These are phyloP conservation scores for Psilocybe cubensis DNA, from an alignment of 768 basidiomycete genomes.

Conservation along the genomic window DNA sequence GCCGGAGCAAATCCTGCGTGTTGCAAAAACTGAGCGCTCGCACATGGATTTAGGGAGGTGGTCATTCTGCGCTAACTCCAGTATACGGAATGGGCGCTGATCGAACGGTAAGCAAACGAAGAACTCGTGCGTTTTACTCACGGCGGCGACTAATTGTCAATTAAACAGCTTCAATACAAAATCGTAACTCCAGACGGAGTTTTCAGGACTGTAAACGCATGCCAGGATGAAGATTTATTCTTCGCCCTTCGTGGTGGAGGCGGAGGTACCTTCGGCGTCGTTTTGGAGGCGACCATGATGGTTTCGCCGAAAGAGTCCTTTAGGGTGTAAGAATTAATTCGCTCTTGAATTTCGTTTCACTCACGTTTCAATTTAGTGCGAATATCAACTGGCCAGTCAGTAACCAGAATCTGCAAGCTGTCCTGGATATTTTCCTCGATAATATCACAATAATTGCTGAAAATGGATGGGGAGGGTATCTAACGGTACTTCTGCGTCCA, in stretches of 20 bases:
- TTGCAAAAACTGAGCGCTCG: too few species aligned
- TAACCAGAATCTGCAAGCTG: slow-evolving; percentile 30
- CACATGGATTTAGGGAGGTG: slow-evolving; percentile 38
- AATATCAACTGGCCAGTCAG: slow-evolving; percentile 34
- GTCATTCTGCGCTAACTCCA: slow-evolving; percentile 47
- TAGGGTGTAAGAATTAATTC: slow-evolving; percentile 13
- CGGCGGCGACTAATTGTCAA: neutral
- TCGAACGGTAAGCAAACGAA: slow-evolving; percentile 37
- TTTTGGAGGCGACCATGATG: slow-evolving; percentile 38
- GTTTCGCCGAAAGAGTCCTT: slow-evolving; percentile 36
- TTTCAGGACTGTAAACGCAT: slow-evolving; percentile 46
- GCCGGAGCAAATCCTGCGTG: too few species aligned
- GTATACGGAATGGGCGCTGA: slow-evolving; percentile 50
- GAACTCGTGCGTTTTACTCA: too few species aligned
- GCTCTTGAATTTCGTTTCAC: neutral
- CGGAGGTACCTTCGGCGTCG: slow-evolving; percentile 52
- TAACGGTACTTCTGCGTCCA: slow-evolving; percentile 17
- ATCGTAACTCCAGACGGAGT: slow-evolving; percentile 58
- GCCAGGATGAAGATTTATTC: slow-evolving; percentile 56
- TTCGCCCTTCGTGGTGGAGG: slow-evolving; percentile 56
- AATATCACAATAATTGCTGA: slow-evolving; percentile 44
- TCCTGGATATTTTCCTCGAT: slow-evolving; percentile 39
- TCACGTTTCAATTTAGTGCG: slow-evolving; percentile 29
- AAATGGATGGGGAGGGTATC: slow-evolving; percentile 52
- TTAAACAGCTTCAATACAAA: slow-evolving; percentile 46